Percentiles rank a stretch among this genome's conserved stretches.
Evolutionary conservation across 73 alveolate genomes (phyloP).

Genomic region (Paramecium biaurelia): DNA sequence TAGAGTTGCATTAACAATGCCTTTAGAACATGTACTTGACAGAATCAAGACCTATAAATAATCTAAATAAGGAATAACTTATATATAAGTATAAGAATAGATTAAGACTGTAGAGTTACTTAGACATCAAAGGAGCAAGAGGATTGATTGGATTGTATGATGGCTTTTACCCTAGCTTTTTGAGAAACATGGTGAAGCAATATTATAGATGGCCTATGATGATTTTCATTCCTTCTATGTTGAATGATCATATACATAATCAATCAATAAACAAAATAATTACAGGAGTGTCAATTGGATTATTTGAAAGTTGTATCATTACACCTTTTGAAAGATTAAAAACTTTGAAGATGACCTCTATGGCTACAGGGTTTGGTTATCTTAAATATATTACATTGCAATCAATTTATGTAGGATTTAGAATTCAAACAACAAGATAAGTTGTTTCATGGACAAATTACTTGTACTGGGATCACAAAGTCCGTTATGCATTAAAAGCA

Average conservation of each 20-base stretch:
- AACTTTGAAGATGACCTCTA: conserved; percentile 29
- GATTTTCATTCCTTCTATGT: neutral
- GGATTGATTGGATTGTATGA: conserved; percentile 39
- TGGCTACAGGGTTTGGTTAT: neutral
- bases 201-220: conserved; percentile 50
- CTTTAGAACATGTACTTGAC: conserved; percentile 38
- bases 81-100: neutral
- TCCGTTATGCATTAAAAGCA: conserved; percentile 22
- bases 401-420: neutral
- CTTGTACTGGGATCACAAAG: conserved; percentile 34
- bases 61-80: neutral
- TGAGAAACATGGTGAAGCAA: neutral
- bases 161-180: conserved; percentile 45
- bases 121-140: conserved; percentile 3
- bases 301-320: conserved; percentile 25
- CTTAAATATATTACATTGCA: neutral
- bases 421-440: neutral
- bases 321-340: conserved; percentile 37
- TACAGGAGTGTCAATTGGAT: conserved; percentile 1
- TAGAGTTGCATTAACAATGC: conserved; percentile 18
- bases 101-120: neutral
- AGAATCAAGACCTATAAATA: conserved; percentile 30
- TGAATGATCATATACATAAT: neutral
- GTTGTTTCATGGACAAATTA: conserved; percentile 35
- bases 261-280: neutral